These are phyloP conservation scores for Microbotryum intermedium DNA, from an alignment of 1,284 basidiomycete genomes.

Conservation along the genomic window DNA sequence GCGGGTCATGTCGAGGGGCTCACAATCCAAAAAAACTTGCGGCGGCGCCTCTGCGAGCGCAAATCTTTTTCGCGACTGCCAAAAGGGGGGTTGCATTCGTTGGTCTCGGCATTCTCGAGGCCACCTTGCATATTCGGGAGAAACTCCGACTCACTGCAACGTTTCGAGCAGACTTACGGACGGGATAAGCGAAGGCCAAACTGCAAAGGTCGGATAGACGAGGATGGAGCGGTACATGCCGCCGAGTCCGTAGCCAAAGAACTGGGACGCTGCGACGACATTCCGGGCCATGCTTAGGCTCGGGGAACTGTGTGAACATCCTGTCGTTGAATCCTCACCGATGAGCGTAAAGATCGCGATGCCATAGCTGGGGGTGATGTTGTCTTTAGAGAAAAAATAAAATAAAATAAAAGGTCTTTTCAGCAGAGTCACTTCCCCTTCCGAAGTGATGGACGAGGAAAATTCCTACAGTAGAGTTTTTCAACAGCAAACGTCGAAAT, in stretches of 20 bases:
- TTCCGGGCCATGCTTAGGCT: too few species aligned
- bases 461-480: constrained; percentile 38
- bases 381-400: too few species aligned
- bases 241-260: constrained; percentile 32
- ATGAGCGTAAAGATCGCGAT: constrained; percentile 4
- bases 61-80: not conserved
- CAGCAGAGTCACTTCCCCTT: not conserved
- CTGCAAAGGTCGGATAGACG: too few species aligned
- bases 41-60: too few species aligned
- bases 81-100: not conserved
- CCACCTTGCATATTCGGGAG: not conserved
- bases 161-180: too few species aligned
- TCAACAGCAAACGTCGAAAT: too few species aligned
- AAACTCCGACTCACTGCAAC: constrained; percentile 29
- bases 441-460: not conserved
- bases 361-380: too few species aligned
- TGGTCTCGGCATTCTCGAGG: not conserved
- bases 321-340: not conserved
- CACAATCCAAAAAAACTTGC: not conserved
- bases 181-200: too few species aligned
- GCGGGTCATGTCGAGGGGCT: not conserved
- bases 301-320: not conserved
- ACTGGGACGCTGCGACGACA: constrained; percentile 45
- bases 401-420: too few species aligned
- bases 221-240: too few species aligned